Base-by-base conservation (phyloP, 345 rosid species). In the Melastoma malabathricum region DNA sequence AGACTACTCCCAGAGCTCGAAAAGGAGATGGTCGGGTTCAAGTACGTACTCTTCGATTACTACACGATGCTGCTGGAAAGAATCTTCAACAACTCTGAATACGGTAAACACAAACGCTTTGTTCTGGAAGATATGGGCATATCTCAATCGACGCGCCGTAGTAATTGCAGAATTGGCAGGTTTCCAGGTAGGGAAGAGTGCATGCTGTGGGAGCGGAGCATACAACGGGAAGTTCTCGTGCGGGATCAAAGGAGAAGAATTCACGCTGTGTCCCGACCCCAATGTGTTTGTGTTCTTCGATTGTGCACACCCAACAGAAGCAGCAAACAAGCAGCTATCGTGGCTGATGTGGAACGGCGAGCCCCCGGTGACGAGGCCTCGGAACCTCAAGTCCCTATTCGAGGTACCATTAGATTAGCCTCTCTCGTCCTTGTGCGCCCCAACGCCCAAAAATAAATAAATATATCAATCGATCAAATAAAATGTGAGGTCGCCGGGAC, bases 1-100 rank as follows among this genome's bases (percentile, higher is more conserved):
- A 45, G 18, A n/a, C 18, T 53, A 18, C 66, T 69, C 23, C 18
- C 19, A 47, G 27, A 16, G 58, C 15, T 60, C 2, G 38, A 27
- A 27, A 57, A 19, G 43, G 18, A 44, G 44, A 48, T 54, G 44
- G 60, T 60, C 0, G 74, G 64, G 48, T 34, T 62, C 54, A 62
- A 62, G 17, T 48, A 55, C 31, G 51, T 59, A 10, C 27, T 62
- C 18, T 55, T 62, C 19, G 60, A 62, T 31, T 62, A 44, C 43
- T 55, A 54, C 46, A n/a, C 19, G 1, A 15, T 54, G 41, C 60
- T 62, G 29, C 16, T 13, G 46, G 20, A 27, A 6, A 49, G 66
- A 22, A 55, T 34, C 14, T 47, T 43, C 6, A 7, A 64, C 25
- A 50, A 65, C 27, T 43, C 54, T 0, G 49, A 44, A 57, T 57